A percentile compares a stretch with the other conserved stretches of the same genome.
These are phyloP conservation scores for Osmanthus fragrans DNA, from an alignment of 257 asterid species.

Conservation along the genomic window DNA sequence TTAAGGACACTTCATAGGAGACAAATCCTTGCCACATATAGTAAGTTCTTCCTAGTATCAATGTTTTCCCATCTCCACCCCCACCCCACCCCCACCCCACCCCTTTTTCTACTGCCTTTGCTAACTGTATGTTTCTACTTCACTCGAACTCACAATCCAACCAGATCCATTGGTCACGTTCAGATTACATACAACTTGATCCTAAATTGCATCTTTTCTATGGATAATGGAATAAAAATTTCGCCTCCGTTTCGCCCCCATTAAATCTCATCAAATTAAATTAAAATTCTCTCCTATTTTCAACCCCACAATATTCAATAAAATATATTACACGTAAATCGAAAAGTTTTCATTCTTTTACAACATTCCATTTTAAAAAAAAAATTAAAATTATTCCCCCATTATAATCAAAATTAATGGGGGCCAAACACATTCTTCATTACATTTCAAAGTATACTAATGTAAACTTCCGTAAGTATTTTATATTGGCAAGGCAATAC, in stretches of 20 bases:
- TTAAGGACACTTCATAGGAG: not conserved
- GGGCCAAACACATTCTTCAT: not conserved
- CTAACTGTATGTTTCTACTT: not conserved
- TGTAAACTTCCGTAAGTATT: not conserved
- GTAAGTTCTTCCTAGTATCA: not conserved
- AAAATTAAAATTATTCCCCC: too few relatives aligned
- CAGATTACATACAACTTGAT: not conserved
- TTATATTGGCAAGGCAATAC: not conserved
- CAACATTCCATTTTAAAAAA: too few relatives aligned
- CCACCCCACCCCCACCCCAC: not conserved
- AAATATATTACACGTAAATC: too few relatives aligned
- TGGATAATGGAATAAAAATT: not conserved
- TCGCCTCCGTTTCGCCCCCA: not conserved
- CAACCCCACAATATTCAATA: too few relatives aligned
- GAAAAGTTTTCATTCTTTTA: too few relatives aligned
- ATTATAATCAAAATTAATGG: too few relatives aligned
- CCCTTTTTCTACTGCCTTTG: not conserved
- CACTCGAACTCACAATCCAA: not conserved
- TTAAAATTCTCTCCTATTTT: too few relatives aligned
- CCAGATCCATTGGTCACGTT: not conserved
- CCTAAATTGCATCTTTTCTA: not conserved
- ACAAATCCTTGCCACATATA: not conserved
- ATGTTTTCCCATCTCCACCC: not conserved
- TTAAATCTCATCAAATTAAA: too few relatives aligned
- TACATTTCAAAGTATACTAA: not conserved